These are phyloP conservation scores for Hypomyces perniciosus DNA, from an alignment of 2,329 filamentous ascomycete genomes.

Conservation along the genomic window DNA sequence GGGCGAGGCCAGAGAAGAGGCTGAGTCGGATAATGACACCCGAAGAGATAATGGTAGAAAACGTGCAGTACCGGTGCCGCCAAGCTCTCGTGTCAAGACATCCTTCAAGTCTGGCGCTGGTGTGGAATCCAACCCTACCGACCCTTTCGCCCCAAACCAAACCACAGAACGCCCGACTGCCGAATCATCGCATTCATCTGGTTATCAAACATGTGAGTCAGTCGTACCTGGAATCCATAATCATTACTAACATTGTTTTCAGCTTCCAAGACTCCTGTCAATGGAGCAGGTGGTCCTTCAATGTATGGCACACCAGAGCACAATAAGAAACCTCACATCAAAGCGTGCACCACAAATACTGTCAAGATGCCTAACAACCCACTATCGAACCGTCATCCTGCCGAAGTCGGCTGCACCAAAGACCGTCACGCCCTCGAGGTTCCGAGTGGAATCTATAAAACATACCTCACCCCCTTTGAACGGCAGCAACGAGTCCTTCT, in stretches of 20 bases:
- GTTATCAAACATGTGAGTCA: slow-evolving; percentile 3
- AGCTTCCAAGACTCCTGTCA: background rate
- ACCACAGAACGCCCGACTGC: background rate
- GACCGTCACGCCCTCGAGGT: slow-evolving; percentile 11
- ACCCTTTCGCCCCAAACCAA: background rate
- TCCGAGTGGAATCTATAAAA: slow-evolving; percentile 28
- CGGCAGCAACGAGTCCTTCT: slow-evolving; percentile 34
- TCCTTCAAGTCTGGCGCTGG: slow-evolving; percentile 9
- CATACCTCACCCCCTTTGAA: slow-evolving; percentile 33
- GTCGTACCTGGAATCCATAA: background rate
- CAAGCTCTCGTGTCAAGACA: slow-evolving; percentile 5
- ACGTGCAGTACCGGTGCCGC: slow-evolving; percentile 1
- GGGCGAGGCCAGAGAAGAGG: slow-evolving; percentile 16
- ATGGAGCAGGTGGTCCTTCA: slow-evolving; percentile 30
- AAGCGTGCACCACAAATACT: slow-evolving; percentile 11
- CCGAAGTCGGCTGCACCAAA: slow-evolving; percentile 13
- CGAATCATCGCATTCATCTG: background rate
- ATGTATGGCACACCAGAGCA: slow-evolving; percentile 39
- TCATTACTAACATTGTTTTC: slow-evolving; percentile 3
- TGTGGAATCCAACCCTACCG: background rate
- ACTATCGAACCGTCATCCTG: slow-evolving; percentile 8
- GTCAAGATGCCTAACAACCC: background rate
- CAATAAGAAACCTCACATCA: slow-evolving; percentile 9
- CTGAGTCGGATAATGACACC: background rate
- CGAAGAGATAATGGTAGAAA: background rate